A percentile compares a stretch with the other conserved stretches of the same genome.
These are phyloP conservation scores for Begonia loranthoides DNA, from an alignment of 306 rosid species.

Conservation along the genomic window DNA sequence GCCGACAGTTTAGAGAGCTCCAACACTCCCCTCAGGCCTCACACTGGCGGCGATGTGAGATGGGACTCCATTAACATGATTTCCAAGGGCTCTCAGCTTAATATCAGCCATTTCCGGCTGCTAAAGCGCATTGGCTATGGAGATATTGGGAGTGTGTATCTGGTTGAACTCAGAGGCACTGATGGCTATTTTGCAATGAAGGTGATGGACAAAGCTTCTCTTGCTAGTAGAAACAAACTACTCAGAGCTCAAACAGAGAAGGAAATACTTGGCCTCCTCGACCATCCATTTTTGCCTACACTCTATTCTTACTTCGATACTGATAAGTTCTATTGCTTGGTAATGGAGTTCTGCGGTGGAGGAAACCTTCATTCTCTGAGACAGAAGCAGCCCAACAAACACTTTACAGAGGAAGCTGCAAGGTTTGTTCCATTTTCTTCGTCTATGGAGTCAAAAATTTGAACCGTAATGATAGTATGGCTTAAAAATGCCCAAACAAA, in stretches of 20 bases:
- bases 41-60: conserved; percentile 6
- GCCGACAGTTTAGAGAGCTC: conserved; percentile 3
- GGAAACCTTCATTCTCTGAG: conserved; percentile 14
- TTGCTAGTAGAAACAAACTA: conserved; percentile 7
- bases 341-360: conserved; percentile 13
- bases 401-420: conserved; percentile 14
- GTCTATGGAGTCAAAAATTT: neutral
- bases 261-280: conserved; percentile 8
- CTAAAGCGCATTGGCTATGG: conserved; percentile 11
- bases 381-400: conserved; percentile 10
- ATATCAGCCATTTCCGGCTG: conserved; percentile 7
- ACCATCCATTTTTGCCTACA: conserved; percentile 11
- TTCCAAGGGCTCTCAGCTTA: conserved; percentile 2
- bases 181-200: conserved; percentile 11
- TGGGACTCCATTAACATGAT: conserved; percentile 9
- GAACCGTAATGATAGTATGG: neutral
- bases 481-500: neutral
- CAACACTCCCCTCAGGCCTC: conserved; percentile 1
- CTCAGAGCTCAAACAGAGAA: conserved; percentile 8
- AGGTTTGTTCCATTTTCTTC: neutral
- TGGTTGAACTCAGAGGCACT: conserved; percentile 8
- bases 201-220: conserved; percentile 13
- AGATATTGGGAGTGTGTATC: conserved; percentile 9
- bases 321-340: conserved; percentile 11
- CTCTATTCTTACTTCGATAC: conserved; percentile 11